Conservation (phyloP, 345 rosid species). For the Pseudoturritis turrita region DNA sequence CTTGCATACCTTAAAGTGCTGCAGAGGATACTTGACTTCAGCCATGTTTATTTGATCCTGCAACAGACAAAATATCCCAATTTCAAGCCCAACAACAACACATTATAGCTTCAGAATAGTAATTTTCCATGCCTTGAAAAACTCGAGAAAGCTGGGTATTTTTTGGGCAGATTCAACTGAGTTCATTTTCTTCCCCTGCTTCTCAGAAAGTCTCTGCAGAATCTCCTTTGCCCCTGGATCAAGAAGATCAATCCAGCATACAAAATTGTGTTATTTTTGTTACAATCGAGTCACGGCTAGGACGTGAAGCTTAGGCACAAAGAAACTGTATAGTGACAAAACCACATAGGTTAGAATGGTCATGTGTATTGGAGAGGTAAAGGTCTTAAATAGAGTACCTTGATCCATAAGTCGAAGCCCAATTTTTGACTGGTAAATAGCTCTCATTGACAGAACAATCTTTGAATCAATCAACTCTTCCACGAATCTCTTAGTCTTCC, state of each 20-base stretch:
- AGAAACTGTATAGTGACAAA: neutral
- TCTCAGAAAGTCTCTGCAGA: conserved; percentile 73
- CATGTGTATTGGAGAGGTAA: neutral
- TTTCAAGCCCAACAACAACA: neutral
- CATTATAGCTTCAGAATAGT: neutral
- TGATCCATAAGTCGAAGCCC: conserved; percentile 82
- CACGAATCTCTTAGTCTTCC: conserved; percentile 80
- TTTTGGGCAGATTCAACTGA: conserved; percentile 73
- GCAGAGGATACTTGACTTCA: conserved; percentile 82
- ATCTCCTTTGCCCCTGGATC: conserved; percentile 82
- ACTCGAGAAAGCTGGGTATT: conserved; percentile 63
- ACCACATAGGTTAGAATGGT: neutral
- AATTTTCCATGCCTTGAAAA: conserved; percentile 54
- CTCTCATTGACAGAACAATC: conserved; percentile 87
- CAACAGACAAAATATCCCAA: conserved; percentile 18
- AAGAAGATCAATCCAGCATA: conserved; percentile 4
- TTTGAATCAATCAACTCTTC: conserved; percentile 88
- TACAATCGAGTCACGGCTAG: neutral
- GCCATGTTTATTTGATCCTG: conserved; percentile 92
- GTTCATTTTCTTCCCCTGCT: conserved; percentile 84
- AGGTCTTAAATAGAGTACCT: conserved; percentile 40
- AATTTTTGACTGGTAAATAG: conserved; percentile 87
- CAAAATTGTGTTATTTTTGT: neutral
- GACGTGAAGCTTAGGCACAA: neutral
- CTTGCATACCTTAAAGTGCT: conserved; percentile 70